Evolutionary conservation across 208 protist genomes (phyloP).

Genomic region (Crithidia mellificae): DNA sequence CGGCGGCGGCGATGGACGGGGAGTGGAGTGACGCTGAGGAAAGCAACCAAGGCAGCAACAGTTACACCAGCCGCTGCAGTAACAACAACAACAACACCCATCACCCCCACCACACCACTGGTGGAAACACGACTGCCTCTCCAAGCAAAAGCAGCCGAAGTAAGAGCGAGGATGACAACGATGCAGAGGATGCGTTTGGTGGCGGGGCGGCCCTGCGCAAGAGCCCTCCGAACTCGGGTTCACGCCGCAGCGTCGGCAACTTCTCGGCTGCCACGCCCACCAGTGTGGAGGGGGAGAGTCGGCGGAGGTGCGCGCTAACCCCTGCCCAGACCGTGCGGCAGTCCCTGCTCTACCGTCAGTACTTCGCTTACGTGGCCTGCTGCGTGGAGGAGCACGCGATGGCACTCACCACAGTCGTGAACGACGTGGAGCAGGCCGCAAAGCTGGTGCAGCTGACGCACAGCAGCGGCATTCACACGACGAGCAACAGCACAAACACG

Average conservation of each 20-base stretch:
- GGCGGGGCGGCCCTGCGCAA: not conserved
- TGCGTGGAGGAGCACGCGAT: not conserved
- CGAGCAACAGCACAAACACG: not conserved
- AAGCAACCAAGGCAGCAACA: not conserved
- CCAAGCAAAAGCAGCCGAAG: too few relatives aligned
- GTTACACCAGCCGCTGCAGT: not conserved
- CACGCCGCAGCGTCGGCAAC: not conserved
- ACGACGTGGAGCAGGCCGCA: not conserved
- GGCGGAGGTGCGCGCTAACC: not conserved
- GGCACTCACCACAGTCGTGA: not conserved
- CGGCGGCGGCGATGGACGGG: not conserved
- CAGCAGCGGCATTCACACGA: not conserved
- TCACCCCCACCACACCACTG: too few relatives aligned
- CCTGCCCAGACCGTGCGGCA: not conserved
- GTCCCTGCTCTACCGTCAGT: conserved; percentile 11
- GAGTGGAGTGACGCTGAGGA: not conserved
- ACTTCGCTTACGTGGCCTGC: conserved; percentile 8
- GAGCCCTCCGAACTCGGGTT: not conserved
- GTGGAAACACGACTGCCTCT: too few relatives aligned
- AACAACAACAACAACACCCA: not conserved
- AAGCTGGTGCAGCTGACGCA: too few relatives aligned
- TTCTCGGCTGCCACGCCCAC: not conserved
- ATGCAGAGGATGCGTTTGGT: not conserved
- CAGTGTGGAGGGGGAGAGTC: not conserved
- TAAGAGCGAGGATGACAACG: too few relatives aligned